Evolutionary conservation across 2,329 filamentous ascomycete genomes (phyloP).

Genomic region (Neoascochyta sp.): DNA sequence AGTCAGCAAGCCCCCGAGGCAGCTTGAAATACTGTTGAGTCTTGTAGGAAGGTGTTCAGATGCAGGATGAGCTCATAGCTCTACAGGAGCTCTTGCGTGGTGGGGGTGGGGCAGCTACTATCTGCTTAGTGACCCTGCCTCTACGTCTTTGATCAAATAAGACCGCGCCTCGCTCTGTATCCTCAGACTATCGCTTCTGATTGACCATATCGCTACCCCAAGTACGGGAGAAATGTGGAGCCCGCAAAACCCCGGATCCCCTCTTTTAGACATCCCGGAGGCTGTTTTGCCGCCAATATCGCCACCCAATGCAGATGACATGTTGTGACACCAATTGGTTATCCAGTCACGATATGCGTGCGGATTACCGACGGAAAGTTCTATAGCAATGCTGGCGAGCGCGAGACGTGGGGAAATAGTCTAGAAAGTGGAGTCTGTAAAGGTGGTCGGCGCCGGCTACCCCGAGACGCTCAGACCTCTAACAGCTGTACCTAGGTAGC

Average conservation of each 20-base stretch:
- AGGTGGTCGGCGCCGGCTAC: too few relatives aligned
- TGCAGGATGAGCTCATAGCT: slow-evolving; percentile 40
- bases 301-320: too few relatives aligned
- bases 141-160: slow-evolving; percentile 18
- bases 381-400: too few relatives aligned
- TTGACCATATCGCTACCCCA: slow-evolving; percentile 19
- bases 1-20: slow-evolving; percentile 2
- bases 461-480: too few relatives aligned
- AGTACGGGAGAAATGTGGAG: slow-evolving; percentile 24
- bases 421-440: too few relatives aligned
- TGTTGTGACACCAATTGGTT: too few relatives aligned
- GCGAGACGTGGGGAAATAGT: too few relatives aligned
- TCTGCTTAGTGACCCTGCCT: slow-evolving; percentile 20
- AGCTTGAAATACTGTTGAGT: slow-evolving; percentile 30
- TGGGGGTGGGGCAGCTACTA: slow-evolving; percentile 33
- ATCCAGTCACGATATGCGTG: too few relatives aligned
- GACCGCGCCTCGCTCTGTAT: slow-evolving; percentile 7
- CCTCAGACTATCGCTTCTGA: slow-evolving; percentile 13
- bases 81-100: slow-evolving; percentile 24
- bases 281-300: slow-evolving; percentile 16
- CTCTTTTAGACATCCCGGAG: slow-evolving; percentile 23
- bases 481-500: too few relatives aligned
- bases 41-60: slow-evolving; percentile 19
- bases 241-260: slow-evolving; percentile 30
- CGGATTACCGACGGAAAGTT: too few relatives aligned